phyloP scores from a whole-genome alignment of 1,284 basidiomycete genomes.

The Cystobasidium sp. region DNA sequence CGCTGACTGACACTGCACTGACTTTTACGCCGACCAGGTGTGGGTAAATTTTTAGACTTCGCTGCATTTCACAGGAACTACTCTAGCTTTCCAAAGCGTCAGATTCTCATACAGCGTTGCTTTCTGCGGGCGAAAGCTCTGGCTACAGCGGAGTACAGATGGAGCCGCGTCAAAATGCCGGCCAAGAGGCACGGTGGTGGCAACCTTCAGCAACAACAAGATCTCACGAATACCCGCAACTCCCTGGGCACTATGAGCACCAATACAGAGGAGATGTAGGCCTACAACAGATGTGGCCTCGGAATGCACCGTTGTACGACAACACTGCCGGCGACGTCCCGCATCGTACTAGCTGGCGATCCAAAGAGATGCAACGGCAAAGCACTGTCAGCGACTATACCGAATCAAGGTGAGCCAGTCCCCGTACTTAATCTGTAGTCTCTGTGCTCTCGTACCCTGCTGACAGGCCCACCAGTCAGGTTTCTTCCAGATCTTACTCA shows the following conservation, averaged over 20 bases:
- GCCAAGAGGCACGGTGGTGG: too few relatives aligned
- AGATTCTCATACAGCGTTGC: too few relatives aligned
- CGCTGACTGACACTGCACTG: too few relatives aligned
- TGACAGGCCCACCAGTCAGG: background rate
- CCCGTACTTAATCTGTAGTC: background rate
- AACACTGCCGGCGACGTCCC: background rate
- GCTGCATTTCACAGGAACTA: too few relatives aligned
- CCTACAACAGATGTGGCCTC: background rate
- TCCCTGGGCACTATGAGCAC: background rate
- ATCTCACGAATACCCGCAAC: too few relatives aligned
- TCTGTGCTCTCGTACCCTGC: background rate
- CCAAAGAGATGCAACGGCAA: background rate
- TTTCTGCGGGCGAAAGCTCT: too few relatives aligned
- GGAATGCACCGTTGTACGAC: background rate
- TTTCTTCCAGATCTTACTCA: background rate
- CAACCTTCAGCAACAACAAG: too few relatives aligned
- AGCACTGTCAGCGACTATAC: background rate
- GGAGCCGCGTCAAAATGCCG: too few relatives aligned
- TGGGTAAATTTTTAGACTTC: too few relatives aligned
- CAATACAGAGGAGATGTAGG: background rate
- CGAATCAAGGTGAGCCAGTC: background rate
- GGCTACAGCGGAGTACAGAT: too few relatives aligned
- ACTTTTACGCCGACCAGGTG: too few relatives aligned
- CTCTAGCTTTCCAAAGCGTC: too few relatives aligned
- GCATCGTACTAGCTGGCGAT: background rate